A percentile compares a stretch with the other conserved stretches of the same genome.
These are phyloP conservation scores for Lindgomyces ingoldianus DNA, from an alignment of 495 filamentous ascomycete species.

Conservation along the genomic window DNA sequence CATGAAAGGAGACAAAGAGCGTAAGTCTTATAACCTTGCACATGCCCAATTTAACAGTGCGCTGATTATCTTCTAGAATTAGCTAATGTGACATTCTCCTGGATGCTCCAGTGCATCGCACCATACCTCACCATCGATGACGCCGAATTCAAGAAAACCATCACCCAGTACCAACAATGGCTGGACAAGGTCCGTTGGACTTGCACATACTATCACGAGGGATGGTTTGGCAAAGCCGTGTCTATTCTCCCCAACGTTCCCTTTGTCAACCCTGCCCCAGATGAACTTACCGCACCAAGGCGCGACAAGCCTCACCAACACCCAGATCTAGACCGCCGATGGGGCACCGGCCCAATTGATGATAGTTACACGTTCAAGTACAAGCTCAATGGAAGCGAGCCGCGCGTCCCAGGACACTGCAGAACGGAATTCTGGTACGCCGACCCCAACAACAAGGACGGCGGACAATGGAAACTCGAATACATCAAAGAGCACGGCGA, in stretches of 20 bases:
- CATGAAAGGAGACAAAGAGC: constrained; percentile 30
- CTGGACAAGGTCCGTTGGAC: constrained; percentile 13
- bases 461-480: not conserved
- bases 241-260: constrained; percentile 23
- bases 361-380: constrained; percentile 24
- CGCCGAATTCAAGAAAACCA: constrained; percentile 5
- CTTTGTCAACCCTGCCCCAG: constrained; percentile 20
- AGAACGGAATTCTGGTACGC: constrained; percentile 15
- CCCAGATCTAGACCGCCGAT: constrained; percentile 16
- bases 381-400: not conserved
- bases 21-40: constrained; percentile 8
- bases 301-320: constrained; percentile 17
- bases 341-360: constrained; percentile 26
- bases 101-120: constrained; percentile 36
- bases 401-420: constrained; percentile 20
- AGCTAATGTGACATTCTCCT: constrained; percentile 19
- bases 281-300: constrained; percentile 13
- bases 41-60: not conserved
- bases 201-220: constrained; percentile 26
- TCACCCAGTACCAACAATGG: constrained; percentile 25
- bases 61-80: constrained; percentile 10
- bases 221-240: not conserved
- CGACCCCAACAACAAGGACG: too few species aligned
- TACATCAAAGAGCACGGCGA: constrained; percentile 13
- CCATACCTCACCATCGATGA: constrained; percentile 30